Percentiles rank a stretch among this genome's conserved stretches.
These are phyloP conservation scores for Nakaseomyces delphensis DNA, from an alignment of 1,139 yeast species.

Conservation along the genomic window DNA sequence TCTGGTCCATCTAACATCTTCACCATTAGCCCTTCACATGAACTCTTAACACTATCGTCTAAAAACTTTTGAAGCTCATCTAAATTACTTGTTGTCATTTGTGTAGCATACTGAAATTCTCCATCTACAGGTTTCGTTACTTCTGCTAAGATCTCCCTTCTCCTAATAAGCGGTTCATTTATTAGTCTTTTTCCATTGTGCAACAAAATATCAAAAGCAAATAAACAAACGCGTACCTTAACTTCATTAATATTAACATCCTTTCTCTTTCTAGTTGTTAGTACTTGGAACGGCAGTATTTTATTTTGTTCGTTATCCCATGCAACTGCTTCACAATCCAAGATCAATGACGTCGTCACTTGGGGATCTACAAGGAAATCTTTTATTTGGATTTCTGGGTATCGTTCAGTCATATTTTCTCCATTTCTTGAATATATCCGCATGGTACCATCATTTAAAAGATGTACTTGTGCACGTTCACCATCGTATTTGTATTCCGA, in stretches of 20 bases:
- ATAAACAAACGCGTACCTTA: conserved; percentile 82
- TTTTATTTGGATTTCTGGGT: conserved; percentile 78
- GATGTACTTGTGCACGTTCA: conserved; percentile 92
- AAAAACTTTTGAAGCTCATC: conserved; percentile 79
- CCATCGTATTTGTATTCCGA: conserved; percentile 98
- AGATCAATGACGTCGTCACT: conserved; percentile 46
- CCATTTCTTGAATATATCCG: conserved; percentile 85
- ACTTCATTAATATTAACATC: conserved; percentile 83
- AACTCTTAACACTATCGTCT: conserved; percentile 80
- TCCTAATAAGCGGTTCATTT: conserved; percentile 56
- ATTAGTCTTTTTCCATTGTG: conserved; percentile 65
- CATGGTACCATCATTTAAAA: conserved; percentile 57
- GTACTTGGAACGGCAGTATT: conserved; percentile 84
- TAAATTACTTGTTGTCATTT: conserved; percentile 59
- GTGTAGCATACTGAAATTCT: conserved; percentile 73
- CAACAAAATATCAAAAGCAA: conserved; percentile 80
- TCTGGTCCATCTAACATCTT: conserved; percentile 77
- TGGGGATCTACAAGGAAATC: conserved; percentile 43
- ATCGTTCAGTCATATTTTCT: conserved; percentile 93
- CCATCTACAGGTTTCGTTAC: conserved; percentile 60
- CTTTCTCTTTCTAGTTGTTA: conserved; percentile 88
- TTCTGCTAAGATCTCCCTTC: conserved; percentile 53
- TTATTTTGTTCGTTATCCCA: conserved; percentile 73
- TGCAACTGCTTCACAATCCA: conserved; percentile 98
- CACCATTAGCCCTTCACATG: conserved; percentile 96